Conservation (phyloP, 164 flowering plant species). For the Macadamia integrifolia region DNA sequence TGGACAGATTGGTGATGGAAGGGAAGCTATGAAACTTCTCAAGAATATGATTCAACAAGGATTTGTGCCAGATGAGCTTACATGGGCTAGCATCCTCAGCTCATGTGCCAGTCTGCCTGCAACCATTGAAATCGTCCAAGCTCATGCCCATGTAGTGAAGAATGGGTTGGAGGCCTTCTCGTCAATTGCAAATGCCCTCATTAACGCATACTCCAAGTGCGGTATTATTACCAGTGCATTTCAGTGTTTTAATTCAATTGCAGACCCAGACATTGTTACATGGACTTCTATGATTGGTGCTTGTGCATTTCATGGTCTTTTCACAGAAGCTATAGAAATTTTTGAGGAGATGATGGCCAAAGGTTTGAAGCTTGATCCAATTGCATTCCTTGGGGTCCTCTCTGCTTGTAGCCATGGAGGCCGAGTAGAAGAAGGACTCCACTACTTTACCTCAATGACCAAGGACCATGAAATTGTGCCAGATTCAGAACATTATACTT, state of each 20-base stretch:
- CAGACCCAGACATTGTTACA: constrained; percentile 42
- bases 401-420: constrained; percentile 75
- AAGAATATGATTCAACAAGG: constrained; percentile 35
- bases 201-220: constrained; percentile 56
- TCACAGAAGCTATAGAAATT: constrained; percentile 32
- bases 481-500: constrained; percentile 57
- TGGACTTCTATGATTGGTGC: constrained; percentile 64
- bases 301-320: constrained; percentile 49
- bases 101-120: constrained; percentile 52
- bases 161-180: constrained; percentile 31
- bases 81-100: constrained; percentile 56
- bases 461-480: constrained; percentile 36
- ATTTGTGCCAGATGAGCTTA: constrained; percentile 47
- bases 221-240: constrained; percentile 41
- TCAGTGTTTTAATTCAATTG: constrained; percentile 27
- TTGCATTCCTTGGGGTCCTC: constrained; percentile 53
- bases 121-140: constrained; percentile 31
- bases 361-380: constrained; percentile 43
- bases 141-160: constrained; percentile 39
- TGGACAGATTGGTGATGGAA: constrained; percentile 49
- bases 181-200: constrained; percentile 43
- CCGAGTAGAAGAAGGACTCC: constrained; percentile 42
- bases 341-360: constrained; percentile 45
- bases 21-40: constrained; percentile 47
- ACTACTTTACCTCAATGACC: constrained; percentile 47